phyloP scores from a whole-genome alignment of 73 alveolate species.

The Tetrahymena malaccensis region DNA sequence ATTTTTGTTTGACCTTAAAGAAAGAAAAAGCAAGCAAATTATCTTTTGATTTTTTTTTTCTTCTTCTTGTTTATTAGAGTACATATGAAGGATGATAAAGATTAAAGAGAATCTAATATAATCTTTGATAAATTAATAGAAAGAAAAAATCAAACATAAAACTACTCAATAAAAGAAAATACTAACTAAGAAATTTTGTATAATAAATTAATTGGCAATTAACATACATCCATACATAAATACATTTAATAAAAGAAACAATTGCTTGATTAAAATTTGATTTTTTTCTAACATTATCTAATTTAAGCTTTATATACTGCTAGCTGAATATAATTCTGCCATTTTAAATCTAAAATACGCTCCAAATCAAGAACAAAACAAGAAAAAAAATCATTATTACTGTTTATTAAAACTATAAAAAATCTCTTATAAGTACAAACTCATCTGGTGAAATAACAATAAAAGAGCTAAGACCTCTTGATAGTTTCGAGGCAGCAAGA shows the following conservation, averaged over 20 bases:
- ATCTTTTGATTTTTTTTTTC: no score
- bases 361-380: neutral
- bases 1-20: neutral
- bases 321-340: neutral
- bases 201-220: neutral
- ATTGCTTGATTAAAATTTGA: neutral
- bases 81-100: neutral
- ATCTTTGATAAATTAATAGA: neutral
- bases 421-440: neutral
- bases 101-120: neutral
- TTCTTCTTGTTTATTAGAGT: neutral
- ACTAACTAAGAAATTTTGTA: neutral
- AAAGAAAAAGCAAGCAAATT: no score
- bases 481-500: neutral
- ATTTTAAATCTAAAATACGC: neutral
- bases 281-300: neutral
- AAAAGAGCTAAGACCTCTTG: neutral
- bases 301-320: neutral
- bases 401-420: neutral
- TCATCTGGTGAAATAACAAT: neutral
- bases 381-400: no score
- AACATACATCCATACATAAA: neutral
- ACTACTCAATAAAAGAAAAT: neutral
- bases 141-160: neutral
- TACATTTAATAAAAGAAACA: neutral